Evolutionary conservation across 2,329 filamentous ascomycete species (phyloP).

Genomic region (Chaetomium sp.): DNA sequence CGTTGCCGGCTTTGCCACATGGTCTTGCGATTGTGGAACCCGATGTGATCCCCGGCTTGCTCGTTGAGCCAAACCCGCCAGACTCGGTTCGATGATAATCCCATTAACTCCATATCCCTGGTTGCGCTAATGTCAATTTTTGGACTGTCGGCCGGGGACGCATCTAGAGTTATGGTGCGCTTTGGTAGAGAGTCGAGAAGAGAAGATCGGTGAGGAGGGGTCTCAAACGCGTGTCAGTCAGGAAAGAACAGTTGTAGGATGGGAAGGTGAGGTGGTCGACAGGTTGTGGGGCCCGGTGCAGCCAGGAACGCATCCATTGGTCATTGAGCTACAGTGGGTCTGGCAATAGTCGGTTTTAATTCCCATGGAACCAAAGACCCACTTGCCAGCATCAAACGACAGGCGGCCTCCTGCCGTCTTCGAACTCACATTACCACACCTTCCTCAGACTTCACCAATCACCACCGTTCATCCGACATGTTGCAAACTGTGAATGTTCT

Average conservation of each 20-base stretch:
- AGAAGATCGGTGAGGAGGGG: background rate
- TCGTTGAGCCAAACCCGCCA: background rate
- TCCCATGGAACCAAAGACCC: background rate
- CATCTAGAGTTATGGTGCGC: background rate
- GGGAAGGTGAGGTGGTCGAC: background rate
- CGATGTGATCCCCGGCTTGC: background rate
- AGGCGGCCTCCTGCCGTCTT: background rate
- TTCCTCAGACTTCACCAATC: background rate
- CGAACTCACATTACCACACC: conserved; percentile 1
- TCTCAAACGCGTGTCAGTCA: too few relatives aligned
- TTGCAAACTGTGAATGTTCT: background rate
- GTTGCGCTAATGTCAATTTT: background rate
- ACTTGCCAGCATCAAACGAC: conserved; percentile 6
- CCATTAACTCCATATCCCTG: background rate
- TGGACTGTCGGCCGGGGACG: background rate
- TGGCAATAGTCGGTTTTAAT: conserved; percentile 11
- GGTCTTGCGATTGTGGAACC: background rate
- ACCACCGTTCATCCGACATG: background rate
- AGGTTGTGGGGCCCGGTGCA: background rate
- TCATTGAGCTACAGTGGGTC: background rate
- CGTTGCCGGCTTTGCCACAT: background rate
- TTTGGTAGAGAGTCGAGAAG: background rate
- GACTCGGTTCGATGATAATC: background rate
- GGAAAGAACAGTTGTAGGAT: background rate
- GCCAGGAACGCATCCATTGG: background rate